Conservation (phyloP, 2,329 filamentous ascomycete genomes). For the Westerdykella sp. region DNA sequence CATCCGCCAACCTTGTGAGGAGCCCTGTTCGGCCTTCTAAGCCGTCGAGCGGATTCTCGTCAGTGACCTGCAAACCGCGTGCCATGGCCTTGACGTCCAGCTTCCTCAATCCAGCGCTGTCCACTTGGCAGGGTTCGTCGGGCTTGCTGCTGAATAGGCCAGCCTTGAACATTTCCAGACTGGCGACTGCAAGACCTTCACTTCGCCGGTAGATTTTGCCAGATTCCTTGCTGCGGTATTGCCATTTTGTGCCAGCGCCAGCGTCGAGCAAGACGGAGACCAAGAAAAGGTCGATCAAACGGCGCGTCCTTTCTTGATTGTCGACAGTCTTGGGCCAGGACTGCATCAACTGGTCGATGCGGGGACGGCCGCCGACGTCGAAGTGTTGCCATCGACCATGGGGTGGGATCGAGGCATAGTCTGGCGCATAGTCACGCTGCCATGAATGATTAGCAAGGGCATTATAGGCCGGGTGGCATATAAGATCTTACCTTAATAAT, state of each 20-base stretch:
- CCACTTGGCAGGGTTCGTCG: constrained; percentile 79
- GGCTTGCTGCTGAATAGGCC: constrained; percentile 81
- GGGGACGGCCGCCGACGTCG: constrained; percentile 68
- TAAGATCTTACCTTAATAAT: constrained; percentile 74
- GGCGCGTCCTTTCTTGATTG: constrained; percentile 64
- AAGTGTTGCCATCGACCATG: constrained; percentile 84
- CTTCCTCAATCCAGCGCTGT: constrained; percentile 69
- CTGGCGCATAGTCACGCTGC: constrained; percentile 63
- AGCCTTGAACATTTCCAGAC: constrained; percentile 86
- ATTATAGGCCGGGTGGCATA: constrained; percentile 1
- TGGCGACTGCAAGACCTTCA: constrained; percentile 75
- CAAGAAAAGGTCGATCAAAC: constrained; percentile 71
- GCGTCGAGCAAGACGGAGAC: constrained; percentile 79
- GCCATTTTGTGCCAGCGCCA: constrained; percentile 84
- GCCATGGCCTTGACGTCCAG: constrained; percentile 70
- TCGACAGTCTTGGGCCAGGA: constrained; percentile 66
- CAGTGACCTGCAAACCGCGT: constrained; percentile 75
- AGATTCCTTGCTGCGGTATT: constrained; percentile 86
- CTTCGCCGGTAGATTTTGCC: constrained; percentile 76
- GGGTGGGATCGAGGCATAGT: constrained; percentile 70
- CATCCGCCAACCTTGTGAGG: constrained; percentile 66
- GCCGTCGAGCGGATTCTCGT: constrained; percentile 75
- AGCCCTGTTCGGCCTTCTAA: constrained; percentile 78
- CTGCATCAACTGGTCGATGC: constrained; percentile 63
- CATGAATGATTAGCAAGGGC: constrained; percentile 2